Evolutionary conservation across 2,329 filamentous ascomycete species (phyloP).

Genomic region (Cladosporium sp.): DNA sequence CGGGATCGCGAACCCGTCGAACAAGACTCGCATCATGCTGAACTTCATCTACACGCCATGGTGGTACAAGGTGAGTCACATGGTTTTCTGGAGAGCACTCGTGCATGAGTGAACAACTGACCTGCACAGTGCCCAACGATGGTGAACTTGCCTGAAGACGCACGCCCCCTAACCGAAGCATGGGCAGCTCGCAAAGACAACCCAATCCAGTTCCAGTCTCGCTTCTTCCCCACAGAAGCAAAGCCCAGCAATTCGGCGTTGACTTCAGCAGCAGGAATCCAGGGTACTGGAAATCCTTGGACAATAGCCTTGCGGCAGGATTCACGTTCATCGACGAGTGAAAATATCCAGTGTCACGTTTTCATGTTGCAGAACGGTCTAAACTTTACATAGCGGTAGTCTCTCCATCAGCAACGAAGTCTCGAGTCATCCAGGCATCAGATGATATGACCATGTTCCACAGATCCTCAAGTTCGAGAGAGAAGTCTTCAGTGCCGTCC

Average conservation of each 20-base stretch:
- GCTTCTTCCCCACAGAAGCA: background rate
- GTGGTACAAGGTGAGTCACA: background rate
- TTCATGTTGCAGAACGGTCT: background rate
- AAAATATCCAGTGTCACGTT: background rate
- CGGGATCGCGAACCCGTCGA: background rate
- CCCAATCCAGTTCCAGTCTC: background rate
- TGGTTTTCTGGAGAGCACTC: background rate
- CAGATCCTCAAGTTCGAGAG: background rate
- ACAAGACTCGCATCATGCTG: background rate
- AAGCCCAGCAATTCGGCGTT: background rate
- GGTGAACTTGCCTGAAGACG: background rate
- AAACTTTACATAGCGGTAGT: background rate
- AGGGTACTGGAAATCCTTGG: background rate
- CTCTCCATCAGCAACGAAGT: background rate
- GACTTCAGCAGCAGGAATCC: constrained; percentile 1
- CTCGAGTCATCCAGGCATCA: background rate
- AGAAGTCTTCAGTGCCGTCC: background rate
- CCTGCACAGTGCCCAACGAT: constrained; percentile 1
- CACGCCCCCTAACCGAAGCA: background rate
- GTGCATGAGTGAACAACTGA: background rate
- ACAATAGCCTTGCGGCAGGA: background rate
- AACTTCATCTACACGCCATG: background rate
- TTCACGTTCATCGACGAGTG: background rate
- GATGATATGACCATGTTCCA: background rate
- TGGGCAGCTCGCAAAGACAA: background rate